Conservation (phyloP, 2,329 filamentous ascomycete genomes). For the Monilinia vaccinii-corymbosi region DNA sequence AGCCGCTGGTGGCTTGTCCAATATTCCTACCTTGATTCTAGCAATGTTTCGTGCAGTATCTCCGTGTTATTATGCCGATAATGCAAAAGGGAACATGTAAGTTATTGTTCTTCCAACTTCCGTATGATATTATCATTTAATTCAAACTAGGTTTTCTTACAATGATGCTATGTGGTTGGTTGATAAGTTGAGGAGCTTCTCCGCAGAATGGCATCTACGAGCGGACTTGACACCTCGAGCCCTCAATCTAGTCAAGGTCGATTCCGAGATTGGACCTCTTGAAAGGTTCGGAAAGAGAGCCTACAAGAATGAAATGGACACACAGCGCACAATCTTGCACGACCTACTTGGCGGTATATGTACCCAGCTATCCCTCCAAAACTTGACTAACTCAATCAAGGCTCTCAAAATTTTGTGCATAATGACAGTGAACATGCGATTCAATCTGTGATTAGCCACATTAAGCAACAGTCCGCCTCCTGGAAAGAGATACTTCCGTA, state of each 20-base stretch:
- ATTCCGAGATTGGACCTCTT: slow-evolving; percentile 50
- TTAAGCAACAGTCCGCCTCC: slow-evolving; percentile 43
- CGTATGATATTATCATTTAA: not conserved
- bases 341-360: slow-evolving; percentile 47
- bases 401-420: slow-evolving; percentile 50
- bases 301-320: slow-evolving; percentile 51
- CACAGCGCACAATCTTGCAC: slow-evolving; percentile 51
- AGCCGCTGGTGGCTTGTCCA: slow-evolving; percentile 61
- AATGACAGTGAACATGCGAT: slow-evolving; percentile 45
- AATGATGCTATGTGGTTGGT: slow-evolving; percentile 58
- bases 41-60: slow-evolving; percentile 75
- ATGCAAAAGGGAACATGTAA: slow-evolving; percentile 56
- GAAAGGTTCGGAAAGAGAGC: slow-evolving; percentile 52
- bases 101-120: slow-evolving; percentile 17
- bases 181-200: slow-evolving; percentile 44
- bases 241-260: slow-evolving; percentile 46
- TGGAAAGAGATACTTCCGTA: slow-evolving; percentile 51
- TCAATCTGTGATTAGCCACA: slow-evolving; percentile 43
- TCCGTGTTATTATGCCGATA: slow-evolving; percentile 60
- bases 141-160: slow-evolving; percentile 48
- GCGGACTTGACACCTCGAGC: slow-evolving; percentile 43
- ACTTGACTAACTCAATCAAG: slow-evolving; percentile 20
- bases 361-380: not conserved
- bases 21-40: slow-evolving; percentile 60
- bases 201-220: slow-evolving; percentile 43